Evolutionary conservation across 2,329 filamentous ascomycete species (phyloP).

Genomic region (Colletotrichum camelliae): DNA sequence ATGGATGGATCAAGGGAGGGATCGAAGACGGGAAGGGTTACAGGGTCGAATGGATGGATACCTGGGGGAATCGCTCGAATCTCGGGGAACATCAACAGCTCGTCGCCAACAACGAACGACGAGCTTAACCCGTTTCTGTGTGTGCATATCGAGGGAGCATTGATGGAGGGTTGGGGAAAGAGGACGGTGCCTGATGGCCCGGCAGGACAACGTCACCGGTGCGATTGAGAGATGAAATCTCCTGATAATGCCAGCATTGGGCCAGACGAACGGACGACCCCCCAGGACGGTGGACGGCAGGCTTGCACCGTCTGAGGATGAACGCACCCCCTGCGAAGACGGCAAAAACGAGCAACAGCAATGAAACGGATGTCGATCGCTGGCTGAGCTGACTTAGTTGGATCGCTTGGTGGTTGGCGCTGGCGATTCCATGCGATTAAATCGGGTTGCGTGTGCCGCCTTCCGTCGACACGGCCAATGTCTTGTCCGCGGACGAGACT

Average conservation of each 20-base stretch:
- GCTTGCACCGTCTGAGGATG: not conserved
- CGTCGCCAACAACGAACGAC: not conserved
- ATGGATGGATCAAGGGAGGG: not conserved
- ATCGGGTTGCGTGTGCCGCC: slow-evolving; percentile 1
- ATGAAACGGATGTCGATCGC: slow-evolving; percentile 4
- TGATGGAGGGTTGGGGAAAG: not conserved
- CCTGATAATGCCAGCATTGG: not conserved
- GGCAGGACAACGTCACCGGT: slow-evolving; percentile 1
- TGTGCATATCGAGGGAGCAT: not conserved
- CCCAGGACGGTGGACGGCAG: not conserved
- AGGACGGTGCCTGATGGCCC: not conserved
- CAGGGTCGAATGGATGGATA: slow-evolving; percentile 4
- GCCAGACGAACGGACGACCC: not conserved
- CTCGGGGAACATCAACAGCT: not conserved
- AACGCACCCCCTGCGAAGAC: not conserved
- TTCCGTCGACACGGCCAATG: not conserved
- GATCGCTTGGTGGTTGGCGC: not conserved
- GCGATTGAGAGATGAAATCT: slow-evolving; percentile 1
- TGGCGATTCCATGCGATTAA: not conserved
- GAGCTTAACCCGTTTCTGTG: not conserved
- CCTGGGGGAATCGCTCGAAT: slow-evolving; percentile 17
- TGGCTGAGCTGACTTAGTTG: not conserved
- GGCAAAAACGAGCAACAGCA: not conserved
- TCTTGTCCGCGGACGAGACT: slow-evolving; percentile 6
- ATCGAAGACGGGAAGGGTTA: not conserved